Conservation (phyloP, 768 basidiomycete species). For the Mycena chlorophos region DNA sequence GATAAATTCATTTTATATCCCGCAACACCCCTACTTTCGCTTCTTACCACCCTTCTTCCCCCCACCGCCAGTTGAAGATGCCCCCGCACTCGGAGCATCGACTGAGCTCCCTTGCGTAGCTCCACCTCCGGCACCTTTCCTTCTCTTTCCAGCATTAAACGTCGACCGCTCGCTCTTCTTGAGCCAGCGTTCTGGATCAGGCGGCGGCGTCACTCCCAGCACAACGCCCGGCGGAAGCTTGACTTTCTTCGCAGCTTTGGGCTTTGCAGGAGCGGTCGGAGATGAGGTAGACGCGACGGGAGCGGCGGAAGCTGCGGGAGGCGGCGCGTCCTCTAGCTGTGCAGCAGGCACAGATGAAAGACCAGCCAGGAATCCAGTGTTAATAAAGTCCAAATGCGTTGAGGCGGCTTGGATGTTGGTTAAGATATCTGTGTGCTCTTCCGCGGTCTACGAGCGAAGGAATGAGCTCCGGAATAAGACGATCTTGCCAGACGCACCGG, state of each 20-base stretch:
- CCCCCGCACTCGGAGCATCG: constrained; percentile 37
- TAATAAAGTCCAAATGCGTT: constrained; percentile 82
- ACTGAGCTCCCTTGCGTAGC: constrained; percentile 68
- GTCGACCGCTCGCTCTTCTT: constrained; percentile 81
- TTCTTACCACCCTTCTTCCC: constrained; percentile 56
- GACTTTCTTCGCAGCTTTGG: constrained; percentile 40
- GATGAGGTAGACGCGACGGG: constrained; percentile 35
- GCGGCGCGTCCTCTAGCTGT: constrained; percentile 62
- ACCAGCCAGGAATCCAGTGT: constrained; percentile 62
- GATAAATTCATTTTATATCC: background rate
- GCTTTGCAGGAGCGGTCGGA: constrained; percentile 30
- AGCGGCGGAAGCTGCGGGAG: too few relatives aligned
- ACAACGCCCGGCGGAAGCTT: constrained; percentile 76
- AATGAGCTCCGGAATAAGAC: constrained; percentile 3
- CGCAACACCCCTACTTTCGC: constrained; percentile 49
- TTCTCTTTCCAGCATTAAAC: constrained; percentile 53
- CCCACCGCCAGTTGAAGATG: constrained; percentile 31
- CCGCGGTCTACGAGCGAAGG: constrained; percentile 59
- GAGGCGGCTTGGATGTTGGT: constrained; percentile 84
- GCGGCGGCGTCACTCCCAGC: constrained; percentile 76
- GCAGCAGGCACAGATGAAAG: constrained; percentile 60
- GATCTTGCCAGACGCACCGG: constrained; percentile 51
- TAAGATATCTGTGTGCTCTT: constrained; percentile 85
- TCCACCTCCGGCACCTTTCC: constrained; percentile 53
- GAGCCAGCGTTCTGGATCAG: constrained; percentile 86